These are phyloP conservation scores for Taphrina flavorubra DNA, from an alignment of 1,139 yeast species.

Conservation along the genomic window DNA sequence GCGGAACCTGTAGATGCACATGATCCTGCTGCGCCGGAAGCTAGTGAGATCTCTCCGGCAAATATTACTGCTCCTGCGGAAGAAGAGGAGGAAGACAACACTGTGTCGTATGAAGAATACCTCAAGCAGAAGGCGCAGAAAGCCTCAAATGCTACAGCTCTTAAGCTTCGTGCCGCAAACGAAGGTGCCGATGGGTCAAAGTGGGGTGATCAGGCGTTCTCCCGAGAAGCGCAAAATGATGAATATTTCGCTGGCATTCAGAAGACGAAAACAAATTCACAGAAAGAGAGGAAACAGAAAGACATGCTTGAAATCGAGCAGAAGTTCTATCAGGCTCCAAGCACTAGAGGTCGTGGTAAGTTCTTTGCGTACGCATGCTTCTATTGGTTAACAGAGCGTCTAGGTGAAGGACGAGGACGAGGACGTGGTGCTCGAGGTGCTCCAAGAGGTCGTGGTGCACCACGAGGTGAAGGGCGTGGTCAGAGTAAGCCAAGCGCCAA, in stretches of 20 bases:
- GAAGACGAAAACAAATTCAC: conserved; percentile 57
- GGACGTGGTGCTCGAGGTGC: conserved; percentile 48
- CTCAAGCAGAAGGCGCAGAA: conserved; percentile 58
- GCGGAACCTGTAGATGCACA: conserved; percentile 64
- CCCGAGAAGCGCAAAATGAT: conserved; percentile 51
- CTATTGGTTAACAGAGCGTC: background rate
- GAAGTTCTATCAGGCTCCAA: conserved; percentile 55
- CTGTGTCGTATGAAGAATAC: conserved; percentile 73
- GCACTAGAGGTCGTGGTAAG: conserved; percentile 32
- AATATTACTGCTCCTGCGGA: conserved; percentile 27
- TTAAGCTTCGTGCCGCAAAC: conserved; percentile 61
- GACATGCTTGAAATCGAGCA: conserved; percentile 67
- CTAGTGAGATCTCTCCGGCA: conserved; percentile 59
- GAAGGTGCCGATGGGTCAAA: conserved; percentile 63
- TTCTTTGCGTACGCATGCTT: background rate
- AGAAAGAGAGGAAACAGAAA: conserved; percentile 66
- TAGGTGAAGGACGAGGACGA: conserved; percentile 38
- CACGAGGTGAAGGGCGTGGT: conserved; percentile 51
- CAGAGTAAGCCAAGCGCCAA: conserved; percentile 33
- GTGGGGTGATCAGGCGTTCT: conserved; percentile 53
- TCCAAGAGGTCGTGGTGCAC: conserved; percentile 50
- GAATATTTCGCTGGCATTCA: conserved; percentile 59
- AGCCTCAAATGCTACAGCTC: conserved; percentile 54
- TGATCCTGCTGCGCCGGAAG: conserved; percentile 70
- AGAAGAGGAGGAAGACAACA: conserved; percentile 51